Conservation (phyloP, 1,139 yeast genomes). For the Suhomyces atakaporum region DNA sequence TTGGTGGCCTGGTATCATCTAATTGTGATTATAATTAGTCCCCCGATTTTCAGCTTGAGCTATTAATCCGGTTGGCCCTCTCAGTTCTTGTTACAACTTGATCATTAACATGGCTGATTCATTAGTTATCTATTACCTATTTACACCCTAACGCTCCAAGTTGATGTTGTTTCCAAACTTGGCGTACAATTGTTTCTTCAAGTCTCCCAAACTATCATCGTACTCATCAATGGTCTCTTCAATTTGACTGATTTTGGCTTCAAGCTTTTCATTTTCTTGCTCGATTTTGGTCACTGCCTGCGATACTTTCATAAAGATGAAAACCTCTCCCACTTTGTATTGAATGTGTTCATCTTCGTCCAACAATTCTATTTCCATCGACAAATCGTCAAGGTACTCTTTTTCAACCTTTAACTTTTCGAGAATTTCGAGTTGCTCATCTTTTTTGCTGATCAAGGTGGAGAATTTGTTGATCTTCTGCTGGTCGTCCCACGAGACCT, state of each 20-base stretch:
- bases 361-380: slow-evolving; percentile 79
- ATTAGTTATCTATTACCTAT: background rate
- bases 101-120: no score
- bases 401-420: slow-evolving; percentile 63
- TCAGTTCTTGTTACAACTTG: background rate
- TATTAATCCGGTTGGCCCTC: no score
- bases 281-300: slow-evolving; percentile 72
- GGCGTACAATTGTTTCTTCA: slow-evolving; percentile 77
- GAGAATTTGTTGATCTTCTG: slow-evolving; percentile 86
- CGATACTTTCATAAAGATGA: slow-evolving; percentile 63
- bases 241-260: slow-evolving; percentile 46
- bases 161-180: slow-evolving; percentile 91
- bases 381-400: slow-evolving; percentile 85
- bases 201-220: slow-evolving; percentile 54
- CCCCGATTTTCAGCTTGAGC: no score
- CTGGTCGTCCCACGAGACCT: slow-evolving; percentile 89
- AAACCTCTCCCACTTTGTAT: slow-evolving; percentile 75
- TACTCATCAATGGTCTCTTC: slow-evolving; percentile 52
- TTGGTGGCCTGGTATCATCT: no score
- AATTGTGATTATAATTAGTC: no score
- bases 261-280: slow-evolving; percentile 54
- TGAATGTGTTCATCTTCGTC: slow-evolving; percentile 76
- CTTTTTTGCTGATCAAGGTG: slow-evolving; percentile 71
- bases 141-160: slow-evolving; percentile 53
- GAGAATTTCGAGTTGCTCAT: slow-evolving; percentile 54